phyloP scores from a whole-genome alignment of 805 yeast species.

The Schwanniomyces polymorphus region DNA sequence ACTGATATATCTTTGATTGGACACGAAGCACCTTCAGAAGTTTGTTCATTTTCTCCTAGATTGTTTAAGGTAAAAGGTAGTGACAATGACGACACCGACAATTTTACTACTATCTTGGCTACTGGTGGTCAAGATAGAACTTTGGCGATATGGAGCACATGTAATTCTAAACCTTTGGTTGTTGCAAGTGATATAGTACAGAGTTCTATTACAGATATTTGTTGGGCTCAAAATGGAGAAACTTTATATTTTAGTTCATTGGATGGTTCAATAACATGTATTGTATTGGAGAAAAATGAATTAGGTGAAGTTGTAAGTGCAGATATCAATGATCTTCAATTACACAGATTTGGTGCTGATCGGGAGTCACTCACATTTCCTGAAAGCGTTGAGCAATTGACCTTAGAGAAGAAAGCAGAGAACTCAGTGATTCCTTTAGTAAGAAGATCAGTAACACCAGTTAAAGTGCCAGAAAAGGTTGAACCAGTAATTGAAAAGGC shows the following conservation, averaged over 20 bases:
- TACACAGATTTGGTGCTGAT: constrained; percentile 85
- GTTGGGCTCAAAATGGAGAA: constrained; percentile 85
- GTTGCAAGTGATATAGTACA: constrained; percentile 74
- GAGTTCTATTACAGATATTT: constrained; percentile 82
- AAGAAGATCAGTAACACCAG: constrained; percentile 5
- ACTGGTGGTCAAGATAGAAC: constrained; percentile 95
- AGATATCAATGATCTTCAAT: constrained; percentile 59
- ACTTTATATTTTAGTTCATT: constrained; percentile 73
- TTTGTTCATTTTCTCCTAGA: constrained; percentile 71
- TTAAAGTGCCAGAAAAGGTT: constrained; percentile 13
- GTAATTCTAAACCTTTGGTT: constrained; percentile 70
- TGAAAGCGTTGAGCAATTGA: constrained; percentile 78
- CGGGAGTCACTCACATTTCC: constrained; percentile 83
- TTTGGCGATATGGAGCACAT: constrained; percentile 85
- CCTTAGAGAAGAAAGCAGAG: constrained; percentile 62
- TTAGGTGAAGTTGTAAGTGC: constrained; percentile 67
- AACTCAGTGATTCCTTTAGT: not conserved
- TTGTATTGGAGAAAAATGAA: constrained; percentile 63
- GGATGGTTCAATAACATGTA: constrained; percentile 77
- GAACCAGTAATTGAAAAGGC: constrained; percentile 8
- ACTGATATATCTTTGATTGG: constrained; percentile 74
- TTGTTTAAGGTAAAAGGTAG: constrained; percentile 44
- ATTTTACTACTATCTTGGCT: constrained; percentile 73
- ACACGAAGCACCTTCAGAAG: constrained; percentile 85
- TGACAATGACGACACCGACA: constrained; percentile 20